Percentiles rank a stretch among this genome's conserved stretches.
phyloP scores from a whole-genome alignment of 352 stramenopile species.

The Globisporangium paroecandrum region DNA sequence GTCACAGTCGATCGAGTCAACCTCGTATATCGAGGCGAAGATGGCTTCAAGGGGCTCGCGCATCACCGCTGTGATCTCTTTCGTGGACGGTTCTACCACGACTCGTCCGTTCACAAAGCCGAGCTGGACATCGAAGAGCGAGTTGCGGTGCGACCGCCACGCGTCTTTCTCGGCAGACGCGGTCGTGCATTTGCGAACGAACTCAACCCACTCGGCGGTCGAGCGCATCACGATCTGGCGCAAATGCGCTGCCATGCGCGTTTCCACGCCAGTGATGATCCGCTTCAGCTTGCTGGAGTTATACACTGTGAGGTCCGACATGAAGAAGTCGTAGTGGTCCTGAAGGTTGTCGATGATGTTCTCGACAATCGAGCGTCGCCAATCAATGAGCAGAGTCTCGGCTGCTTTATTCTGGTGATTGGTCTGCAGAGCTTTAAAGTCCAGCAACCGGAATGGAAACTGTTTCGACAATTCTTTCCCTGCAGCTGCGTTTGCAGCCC shows the following conservation, averaged over 20 bases:
- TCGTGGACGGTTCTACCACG: constrained; percentile 50
- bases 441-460: constrained; percentile 79
- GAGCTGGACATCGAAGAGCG: constrained; percentile 85
- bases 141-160: constrained; percentile 49
- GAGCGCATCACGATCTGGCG: constrained; percentile 64
- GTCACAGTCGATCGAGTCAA: constrained; percentile 87
- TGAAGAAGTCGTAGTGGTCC: constrained; percentile 92
- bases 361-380: constrained; percentile 87
- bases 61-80: constrained; percentile 77
- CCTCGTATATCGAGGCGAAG: constrained; percentile 64
- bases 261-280: constrained; percentile 82
- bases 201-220: constrained; percentile 54
- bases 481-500: background rate
- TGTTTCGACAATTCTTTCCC: constrained; percentile 42
- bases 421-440: constrained; percentile 81
- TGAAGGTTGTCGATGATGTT: constrained; percentile 93
- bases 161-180: constrained; percentile 18
- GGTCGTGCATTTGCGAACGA: constrained; percentile 33
- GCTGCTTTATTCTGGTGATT: constrained; percentile 71
- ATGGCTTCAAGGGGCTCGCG: constrained; percentile 80
- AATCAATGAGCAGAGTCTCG: constrained; percentile 83
- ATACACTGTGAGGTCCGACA: constrained; percentile 74
- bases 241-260: constrained; percentile 85
- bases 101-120: constrained; percentile 45
- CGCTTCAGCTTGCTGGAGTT: constrained; percentile 48